phyloP scores from a whole-genome alignment of 2,329 filamentous ascomycete species.

The Xylaria sp. region DNA sequence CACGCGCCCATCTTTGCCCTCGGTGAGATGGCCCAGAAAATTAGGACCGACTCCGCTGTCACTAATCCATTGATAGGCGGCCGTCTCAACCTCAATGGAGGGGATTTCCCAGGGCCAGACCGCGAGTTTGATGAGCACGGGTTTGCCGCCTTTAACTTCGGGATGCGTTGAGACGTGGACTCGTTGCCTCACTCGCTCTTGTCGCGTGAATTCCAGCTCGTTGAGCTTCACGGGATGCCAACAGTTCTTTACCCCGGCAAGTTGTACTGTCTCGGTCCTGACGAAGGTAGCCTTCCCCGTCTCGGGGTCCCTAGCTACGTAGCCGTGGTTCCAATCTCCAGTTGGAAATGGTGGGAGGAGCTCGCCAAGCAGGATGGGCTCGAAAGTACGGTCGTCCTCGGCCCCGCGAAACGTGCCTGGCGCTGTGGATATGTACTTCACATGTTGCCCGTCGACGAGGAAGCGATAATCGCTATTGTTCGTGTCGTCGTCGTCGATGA shows the following conservation, averaged over 20 bases:
- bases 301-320: background rate
- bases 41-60: background rate
- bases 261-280: background rate
- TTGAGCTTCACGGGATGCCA: background rate
- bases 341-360: background rate
- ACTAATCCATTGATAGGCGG: conserved; percentile 1
- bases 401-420: background rate
- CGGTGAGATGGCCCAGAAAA: conserved; percentile 14
- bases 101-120: conserved; percentile 6
- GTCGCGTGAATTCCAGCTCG: background rate
- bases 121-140: conserved; percentile 8
- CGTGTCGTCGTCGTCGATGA: conserved; percentile 17
- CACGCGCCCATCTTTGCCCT: conserved; percentile 5
- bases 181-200: background rate
- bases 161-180: conserved; percentile 6
- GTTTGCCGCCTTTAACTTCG: background rate
- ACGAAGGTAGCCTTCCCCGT: background rate
- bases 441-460: conserved; percentile 4
- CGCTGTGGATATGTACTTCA: conserved; percentile 4
- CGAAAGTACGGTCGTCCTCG: background rate
- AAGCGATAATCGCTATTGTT: conserved; percentile 13
- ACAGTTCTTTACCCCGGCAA: background rate
- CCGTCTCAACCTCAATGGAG: conserved; percentile 5
- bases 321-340: background rate
- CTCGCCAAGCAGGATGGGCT: background rate